Conservation (phyloP, 441 rosid species). For the Viola pubescens region DNA sequence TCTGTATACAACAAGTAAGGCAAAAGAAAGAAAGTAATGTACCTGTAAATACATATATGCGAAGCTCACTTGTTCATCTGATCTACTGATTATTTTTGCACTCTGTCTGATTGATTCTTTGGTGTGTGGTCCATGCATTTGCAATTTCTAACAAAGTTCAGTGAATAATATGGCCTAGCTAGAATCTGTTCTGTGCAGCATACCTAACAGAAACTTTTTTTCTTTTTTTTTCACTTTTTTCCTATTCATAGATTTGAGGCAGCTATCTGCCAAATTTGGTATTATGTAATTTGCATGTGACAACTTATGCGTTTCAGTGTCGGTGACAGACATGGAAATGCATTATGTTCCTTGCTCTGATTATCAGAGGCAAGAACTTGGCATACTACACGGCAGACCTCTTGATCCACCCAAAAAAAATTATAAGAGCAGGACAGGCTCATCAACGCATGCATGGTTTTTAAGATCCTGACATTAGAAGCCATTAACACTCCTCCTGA, state of each 20-base stretch:
- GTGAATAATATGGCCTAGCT: too few relatives aligned
- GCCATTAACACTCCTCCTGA: too few relatives aligned
- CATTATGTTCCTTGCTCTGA: neutral
- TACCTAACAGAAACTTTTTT: too few relatives aligned
- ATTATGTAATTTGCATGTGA: neutral
- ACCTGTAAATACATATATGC: constrained; percentile 25
- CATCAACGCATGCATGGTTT: too few relatives aligned
- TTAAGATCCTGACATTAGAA: too few relatives aligned
- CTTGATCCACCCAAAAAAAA: too few relatives aligned
- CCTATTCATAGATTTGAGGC: neutral
- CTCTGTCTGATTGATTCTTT: constrained; percentile 8
- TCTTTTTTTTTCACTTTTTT: too few relatives aligned
- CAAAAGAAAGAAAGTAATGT: constrained; percentile 25
- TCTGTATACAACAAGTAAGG: constrained; percentile 21
- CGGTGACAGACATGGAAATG: neutral
- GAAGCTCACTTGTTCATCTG: constrained; percentile 15
- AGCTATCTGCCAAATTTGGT: neutral
- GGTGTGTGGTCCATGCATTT: too few relatives aligned
- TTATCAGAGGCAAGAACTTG: neutral
- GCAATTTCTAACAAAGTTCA: too few relatives aligned
- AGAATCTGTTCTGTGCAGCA: too few relatives aligned
- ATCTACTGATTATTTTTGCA: constrained; percentile 16
- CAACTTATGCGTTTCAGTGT: neutral
- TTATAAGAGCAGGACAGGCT: too few relatives aligned
- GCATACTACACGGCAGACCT: too few relatives aligned